phyloP scores from a whole-genome alignment of 192 early-diverging fungal genomes.

The Gonapodya prolifera region DNA sequence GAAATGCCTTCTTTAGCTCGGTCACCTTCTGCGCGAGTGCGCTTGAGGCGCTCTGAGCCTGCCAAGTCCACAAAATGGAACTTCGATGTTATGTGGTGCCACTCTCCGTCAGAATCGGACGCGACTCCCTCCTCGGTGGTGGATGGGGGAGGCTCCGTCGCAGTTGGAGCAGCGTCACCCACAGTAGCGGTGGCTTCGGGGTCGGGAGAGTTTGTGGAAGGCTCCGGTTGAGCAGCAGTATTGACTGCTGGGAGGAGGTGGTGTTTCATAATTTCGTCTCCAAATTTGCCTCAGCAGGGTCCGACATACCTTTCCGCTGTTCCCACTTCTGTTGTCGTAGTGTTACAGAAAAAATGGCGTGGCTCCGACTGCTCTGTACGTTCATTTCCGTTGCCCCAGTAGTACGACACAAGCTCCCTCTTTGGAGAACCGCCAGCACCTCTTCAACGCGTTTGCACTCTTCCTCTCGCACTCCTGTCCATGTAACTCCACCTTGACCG shows the following conservation, averaged over 20 bases:
- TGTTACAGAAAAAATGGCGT: slow-evolving; percentile 91
- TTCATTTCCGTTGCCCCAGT: slow-evolving; percentile 98
- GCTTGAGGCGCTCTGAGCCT: slow-evolving; percentile 87
- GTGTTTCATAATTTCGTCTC: background rate
- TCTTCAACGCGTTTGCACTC: background rate
- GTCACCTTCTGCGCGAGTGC: slow-evolving; percentile 84
- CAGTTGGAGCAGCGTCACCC: background rate
- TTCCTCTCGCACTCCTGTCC: slow-evolving; percentile 12
- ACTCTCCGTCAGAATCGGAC: slow-evolving; percentile 31
- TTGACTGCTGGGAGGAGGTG: no score
- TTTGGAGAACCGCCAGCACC: slow-evolving; percentile 22
- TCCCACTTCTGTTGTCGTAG: slow-evolving; percentile 55
- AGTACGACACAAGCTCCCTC: slow-evolving; percentile 11
- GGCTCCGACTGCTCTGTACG: slow-evolving; percentile 81
- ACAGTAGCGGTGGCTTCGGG: no score
- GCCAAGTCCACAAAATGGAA: slow-evolving; percentile 99
- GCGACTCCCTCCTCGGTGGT: slow-evolving; percentile 37
- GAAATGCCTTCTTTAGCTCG: slow-evolving; percentile 91
- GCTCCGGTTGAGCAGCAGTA: no score
- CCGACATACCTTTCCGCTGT: background rate
- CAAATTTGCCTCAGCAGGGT: no score
- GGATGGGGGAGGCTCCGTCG: slow-evolving; percentile 8
- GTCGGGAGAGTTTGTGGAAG: no score
- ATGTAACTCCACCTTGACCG: slow-evolving; percentile 43
- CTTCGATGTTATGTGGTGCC: slow-evolving; percentile 50